phyloP scores from a whole-genome alignment of 2,329 filamentous ascomycete genomes.

The Pleurostoma richardsiae region DNA sequence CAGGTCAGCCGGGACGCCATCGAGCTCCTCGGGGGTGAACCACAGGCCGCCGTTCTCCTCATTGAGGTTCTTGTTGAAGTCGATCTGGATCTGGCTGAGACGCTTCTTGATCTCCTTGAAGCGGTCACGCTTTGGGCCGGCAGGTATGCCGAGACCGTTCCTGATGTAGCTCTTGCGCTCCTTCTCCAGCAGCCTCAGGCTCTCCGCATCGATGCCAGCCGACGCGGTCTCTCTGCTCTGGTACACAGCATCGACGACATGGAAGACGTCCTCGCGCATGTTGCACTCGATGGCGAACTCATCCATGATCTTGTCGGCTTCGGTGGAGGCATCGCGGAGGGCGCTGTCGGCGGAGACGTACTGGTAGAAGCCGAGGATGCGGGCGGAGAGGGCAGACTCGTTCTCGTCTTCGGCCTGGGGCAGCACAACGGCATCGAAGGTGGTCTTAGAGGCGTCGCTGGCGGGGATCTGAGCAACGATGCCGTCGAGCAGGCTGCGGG shows the following conservation, averaged over 20 bases:
- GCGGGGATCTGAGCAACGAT: conserved; percentile 57
- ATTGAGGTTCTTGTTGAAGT: conserved; percentile 75
- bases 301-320: conserved; percentile 70
- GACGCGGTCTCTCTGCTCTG: conserved; percentile 48
- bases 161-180: conserved; percentile 72
- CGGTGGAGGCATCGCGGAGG: conserved; percentile 69
- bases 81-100: conserved; percentile 67
- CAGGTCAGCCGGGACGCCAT: conserved; percentile 70
- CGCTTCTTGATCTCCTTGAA: conserved; percentile 87
- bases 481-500: conserved; percentile 60
- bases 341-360: conserved; percentile 65
- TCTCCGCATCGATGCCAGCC: conserved; percentile 60
- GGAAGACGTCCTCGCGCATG: conserved; percentile 80
- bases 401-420: conserved; percentile 75
- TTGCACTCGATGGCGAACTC: conserved; percentile 72
- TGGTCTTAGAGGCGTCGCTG: conserved; percentile 43
- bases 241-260: conserved; percentile 55
- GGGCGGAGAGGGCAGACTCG: conserved; percentile 47
- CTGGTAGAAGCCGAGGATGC: conserved; percentile 76
- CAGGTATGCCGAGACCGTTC: conserved; percentile 69
- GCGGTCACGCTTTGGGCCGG: conserved; percentile 65
- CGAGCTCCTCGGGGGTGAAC: conserved; percentile 69
- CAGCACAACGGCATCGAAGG: conserved; percentile 49
- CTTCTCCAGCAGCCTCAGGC: conserved; percentile 68
- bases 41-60: conserved; percentile 79